phyloP scores from a whole-genome alignment of 805 yeast species.

The Torulaspora quercuum region DNA sequence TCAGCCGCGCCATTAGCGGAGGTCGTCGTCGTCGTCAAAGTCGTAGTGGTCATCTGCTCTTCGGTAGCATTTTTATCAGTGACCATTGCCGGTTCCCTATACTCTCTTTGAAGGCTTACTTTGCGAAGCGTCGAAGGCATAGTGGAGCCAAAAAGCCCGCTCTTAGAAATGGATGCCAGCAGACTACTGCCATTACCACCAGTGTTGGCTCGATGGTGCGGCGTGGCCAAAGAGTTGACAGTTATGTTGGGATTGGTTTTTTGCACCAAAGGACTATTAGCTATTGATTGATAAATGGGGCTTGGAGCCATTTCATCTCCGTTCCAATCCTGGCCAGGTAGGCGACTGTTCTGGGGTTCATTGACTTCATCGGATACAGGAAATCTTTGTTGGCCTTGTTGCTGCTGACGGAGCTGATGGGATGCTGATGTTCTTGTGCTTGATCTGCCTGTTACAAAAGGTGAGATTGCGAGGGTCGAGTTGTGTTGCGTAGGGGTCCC shows the following conservation, averaged over 20 bases:
- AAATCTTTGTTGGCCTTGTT: constrained; percentile 1
- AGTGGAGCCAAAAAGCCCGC: constrained; percentile 28
- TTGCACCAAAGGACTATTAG: constrained; percentile 31
- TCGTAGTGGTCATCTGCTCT: constrained; percentile 15
- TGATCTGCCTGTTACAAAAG: constrained; percentile 46
- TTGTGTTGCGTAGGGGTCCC: constrained; percentile 56
- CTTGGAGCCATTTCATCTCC: constrained; percentile 6
- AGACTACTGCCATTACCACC: constrained; percentile 22
- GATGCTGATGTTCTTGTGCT: constrained; percentile 24
- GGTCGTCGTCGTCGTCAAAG: constrained; percentile 23
- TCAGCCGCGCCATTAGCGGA: constrained; percentile 21
- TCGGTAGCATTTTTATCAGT: constrained; percentile 6
- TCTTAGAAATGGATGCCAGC: constrained; percentile 28
- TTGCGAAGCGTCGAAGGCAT: constrained; percentile 34
- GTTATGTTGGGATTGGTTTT: constrained; percentile 17
- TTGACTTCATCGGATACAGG: constrained; percentile 4
- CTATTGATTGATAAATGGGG: constrained; percentile 14
- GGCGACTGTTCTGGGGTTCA: background rate
- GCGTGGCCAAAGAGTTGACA: constrained; percentile 41
- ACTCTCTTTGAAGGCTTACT: constrained; percentile 27
- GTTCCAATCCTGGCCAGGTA: constrained; percentile 9
- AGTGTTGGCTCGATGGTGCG: constrained; percentile 40
- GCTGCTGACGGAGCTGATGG: constrained; percentile 8
- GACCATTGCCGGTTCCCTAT: constrained; percentile 14
- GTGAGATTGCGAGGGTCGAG: constrained; percentile 72